Percentiles rank a stretch among this genome's conserved stretches.
phyloP scores from a whole-genome alignment of 345 rosid genomes.

The Euphorbia lathyris region DNA sequence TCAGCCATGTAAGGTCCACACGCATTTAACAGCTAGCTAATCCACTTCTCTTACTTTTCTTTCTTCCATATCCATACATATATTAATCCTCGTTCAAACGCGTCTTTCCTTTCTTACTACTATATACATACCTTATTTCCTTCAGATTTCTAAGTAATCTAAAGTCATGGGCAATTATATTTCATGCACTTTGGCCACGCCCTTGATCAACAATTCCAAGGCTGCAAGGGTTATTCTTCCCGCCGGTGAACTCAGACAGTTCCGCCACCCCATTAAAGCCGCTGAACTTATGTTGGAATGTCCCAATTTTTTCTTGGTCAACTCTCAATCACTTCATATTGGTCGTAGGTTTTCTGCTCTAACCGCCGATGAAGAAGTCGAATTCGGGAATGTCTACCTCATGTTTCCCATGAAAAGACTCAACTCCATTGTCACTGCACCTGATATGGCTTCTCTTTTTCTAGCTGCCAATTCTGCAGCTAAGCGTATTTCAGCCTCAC shows the following conservation, averaged over 20 bases:
- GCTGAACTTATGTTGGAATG: conserved; percentile 90
- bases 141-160: background rate
- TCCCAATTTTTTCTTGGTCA: conserved; percentile 69
- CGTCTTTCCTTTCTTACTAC: too few relatives aligned
- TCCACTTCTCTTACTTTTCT: background rate
- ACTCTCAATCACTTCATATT: conserved; percentile 58
- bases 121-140: too few relatives aligned
- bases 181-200: conserved; percentile 49
- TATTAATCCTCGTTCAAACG: too few relatives aligned
- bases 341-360: conserved; percentile 68
- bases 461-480: conserved; percentile 47
- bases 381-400: conserved; percentile 54
- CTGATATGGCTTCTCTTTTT: conserved; percentile 63
- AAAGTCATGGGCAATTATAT: conserved; percentile 68
- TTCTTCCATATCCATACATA: background rate
- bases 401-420: conserved; percentile 74
- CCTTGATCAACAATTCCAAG: conserved; percentile 33
- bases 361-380: conserved; percentile 75
- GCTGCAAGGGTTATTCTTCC: conserved; percentile 64
- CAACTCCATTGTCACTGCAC: conserved; percentile 51
- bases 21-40: conserved; percentile 10
- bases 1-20: background rate
- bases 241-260: conserved; percentile 52
- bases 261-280: conserved; percentile 54
- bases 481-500: conserved; percentile 35